Conservation (phyloP, 2,329 filamentous ascomycete genomes). For the Arthrobotrys entomopaga region DNA sequence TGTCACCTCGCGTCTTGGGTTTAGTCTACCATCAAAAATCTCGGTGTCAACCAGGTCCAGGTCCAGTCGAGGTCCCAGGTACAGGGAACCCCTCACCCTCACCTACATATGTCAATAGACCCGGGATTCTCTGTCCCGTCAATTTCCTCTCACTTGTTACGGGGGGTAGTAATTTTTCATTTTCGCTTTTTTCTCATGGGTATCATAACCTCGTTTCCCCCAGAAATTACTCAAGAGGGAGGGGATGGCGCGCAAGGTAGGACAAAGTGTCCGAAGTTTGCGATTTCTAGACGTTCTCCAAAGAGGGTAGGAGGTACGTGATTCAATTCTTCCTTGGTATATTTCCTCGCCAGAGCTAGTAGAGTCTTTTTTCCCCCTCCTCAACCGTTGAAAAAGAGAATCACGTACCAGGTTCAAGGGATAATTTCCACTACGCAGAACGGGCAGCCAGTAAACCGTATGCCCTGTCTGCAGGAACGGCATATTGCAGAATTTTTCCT, state of each 20-base stretch:
- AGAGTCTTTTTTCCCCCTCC: background rate
- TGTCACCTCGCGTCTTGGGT: constrained; percentile 40
- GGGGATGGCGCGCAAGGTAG: background rate
- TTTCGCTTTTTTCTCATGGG: constrained; percentile 13
- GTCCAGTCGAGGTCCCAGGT: background rate
- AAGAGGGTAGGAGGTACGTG: constrained; percentile 33
- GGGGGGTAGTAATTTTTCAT: background rate
- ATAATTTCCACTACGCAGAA: constrained; percentile 3
- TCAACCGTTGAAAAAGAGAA: constrained; percentile 1
- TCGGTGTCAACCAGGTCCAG: background rate
- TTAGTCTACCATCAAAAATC: constrained; percentile 4
- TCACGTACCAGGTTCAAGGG: constrained; percentile 31
- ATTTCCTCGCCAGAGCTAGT: constrained; percentile 14
- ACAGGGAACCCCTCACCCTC: background rate
- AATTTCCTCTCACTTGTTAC: background rate
- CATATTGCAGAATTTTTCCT: constrained; percentile 9
- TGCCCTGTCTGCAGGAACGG: constrained; percentile 25
- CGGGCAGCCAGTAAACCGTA: too few relatives aligned
- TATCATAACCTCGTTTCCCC: constrained; percentile 21
- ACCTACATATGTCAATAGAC: constrained; percentile 8
- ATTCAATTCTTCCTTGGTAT: constrained; percentile 5
- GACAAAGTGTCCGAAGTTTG: constrained; percentile 39
- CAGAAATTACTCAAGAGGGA: constrained; percentile 5
- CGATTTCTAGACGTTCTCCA: constrained; percentile 19
- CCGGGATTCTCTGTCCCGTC: constrained; percentile 14